phyloP scores from a whole-genome alignment of 805 yeast genomes.

The Suhomyces faveliae region DNA sequence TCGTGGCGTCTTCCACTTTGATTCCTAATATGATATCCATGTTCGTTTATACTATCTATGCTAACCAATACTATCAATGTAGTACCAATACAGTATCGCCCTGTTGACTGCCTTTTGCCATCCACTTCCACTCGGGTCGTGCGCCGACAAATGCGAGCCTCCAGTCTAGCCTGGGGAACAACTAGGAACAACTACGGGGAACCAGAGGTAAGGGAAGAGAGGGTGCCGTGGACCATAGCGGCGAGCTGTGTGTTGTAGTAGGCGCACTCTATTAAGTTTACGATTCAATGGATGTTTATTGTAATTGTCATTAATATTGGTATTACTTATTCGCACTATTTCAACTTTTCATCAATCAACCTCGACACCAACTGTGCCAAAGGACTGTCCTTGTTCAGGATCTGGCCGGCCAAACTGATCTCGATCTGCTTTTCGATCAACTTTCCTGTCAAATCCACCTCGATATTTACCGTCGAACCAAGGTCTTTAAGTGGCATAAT shows the following conservation, averaged over 20 bases:
- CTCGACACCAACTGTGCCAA: conserved; percentile 46
- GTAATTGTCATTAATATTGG: no score
- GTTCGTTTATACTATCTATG: not conserved
- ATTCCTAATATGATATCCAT: conserved; percentile 95
- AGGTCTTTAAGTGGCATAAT: conserved; percentile 61
- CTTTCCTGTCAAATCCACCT: conserved; percentile 94
- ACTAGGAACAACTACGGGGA: no score
- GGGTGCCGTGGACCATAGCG: no score
- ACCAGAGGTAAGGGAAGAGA: no score
- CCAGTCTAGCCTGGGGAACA: no score
- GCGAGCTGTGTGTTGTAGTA: no score
- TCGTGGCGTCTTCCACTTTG: conserved; percentile 73
- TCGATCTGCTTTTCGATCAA: conserved; percentile 83
- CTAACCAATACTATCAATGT: not conserved
- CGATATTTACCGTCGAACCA: conserved; percentile 77
- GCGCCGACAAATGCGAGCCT: not conserved
- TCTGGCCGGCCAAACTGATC: conserved; percentile 52
- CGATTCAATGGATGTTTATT: no score
- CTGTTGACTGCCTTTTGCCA: not conserved
- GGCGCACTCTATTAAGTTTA: no score
- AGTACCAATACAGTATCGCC: no score
- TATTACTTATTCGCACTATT: not conserved
- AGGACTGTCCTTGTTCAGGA: conserved; percentile 46
- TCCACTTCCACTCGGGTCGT: not conserved
- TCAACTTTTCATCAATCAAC: conserved; percentile 32